phyloP scores from a whole-genome alignment of 164 flowering plant species.

The Pachysandra terminalis region DNA sequence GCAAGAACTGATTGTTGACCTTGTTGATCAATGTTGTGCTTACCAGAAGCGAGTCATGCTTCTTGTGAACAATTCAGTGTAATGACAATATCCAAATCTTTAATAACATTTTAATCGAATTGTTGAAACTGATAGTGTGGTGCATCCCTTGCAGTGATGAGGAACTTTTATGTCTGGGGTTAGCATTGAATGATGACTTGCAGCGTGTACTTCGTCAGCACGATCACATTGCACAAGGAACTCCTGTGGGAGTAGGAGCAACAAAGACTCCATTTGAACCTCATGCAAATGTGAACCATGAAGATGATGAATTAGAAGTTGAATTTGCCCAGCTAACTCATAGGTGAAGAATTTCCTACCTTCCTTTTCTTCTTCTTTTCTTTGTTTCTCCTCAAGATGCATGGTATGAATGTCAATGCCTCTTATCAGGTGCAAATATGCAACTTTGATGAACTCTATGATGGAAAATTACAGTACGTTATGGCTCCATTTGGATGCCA shows the following conservation, averaged over 20 bases:
- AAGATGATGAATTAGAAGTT: slow-evolving; percentile 89
- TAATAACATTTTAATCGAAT: background rate
- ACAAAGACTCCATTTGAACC: slow-evolving; percentile 45
- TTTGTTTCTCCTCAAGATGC: too few species aligned
- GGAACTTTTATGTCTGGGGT: slow-evolving; percentile 76
- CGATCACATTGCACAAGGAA: slow-evolving; percentile 69
- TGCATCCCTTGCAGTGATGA: slow-evolving; percentile 59
- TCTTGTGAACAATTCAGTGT: slow-evolving; percentile 77
- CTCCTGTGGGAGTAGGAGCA: slow-evolving; percentile 16
- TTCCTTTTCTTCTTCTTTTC: background rate
- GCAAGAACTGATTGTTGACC: slow-evolving; percentile 85
- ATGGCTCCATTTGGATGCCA: too few species aligned
- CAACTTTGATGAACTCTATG: too few species aligned
- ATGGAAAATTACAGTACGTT: too few species aligned
- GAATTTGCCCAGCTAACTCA: slow-evolving; percentile 79
- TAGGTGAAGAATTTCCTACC: slow-evolving; percentile 41
- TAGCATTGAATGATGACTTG: slow-evolving; percentile 82
- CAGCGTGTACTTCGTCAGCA: slow-evolving; percentile 67
- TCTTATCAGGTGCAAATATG: too few species aligned
- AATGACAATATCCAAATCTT: slow-evolving; percentile 22
- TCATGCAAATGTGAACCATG: slow-evolving; percentile 67
- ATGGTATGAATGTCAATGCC: too few species aligned
- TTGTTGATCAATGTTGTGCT: slow-evolving; percentile 85
- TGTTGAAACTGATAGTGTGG: slow-evolving; percentile 15
- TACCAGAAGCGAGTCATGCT: slow-evolving; percentile 88